Percentiles rank a stretch among this genome's conserved stretches.
phyloP scores from a whole-genome alignment of 257 asterid genomes.

The Leptodermis oblonga region DNA sequence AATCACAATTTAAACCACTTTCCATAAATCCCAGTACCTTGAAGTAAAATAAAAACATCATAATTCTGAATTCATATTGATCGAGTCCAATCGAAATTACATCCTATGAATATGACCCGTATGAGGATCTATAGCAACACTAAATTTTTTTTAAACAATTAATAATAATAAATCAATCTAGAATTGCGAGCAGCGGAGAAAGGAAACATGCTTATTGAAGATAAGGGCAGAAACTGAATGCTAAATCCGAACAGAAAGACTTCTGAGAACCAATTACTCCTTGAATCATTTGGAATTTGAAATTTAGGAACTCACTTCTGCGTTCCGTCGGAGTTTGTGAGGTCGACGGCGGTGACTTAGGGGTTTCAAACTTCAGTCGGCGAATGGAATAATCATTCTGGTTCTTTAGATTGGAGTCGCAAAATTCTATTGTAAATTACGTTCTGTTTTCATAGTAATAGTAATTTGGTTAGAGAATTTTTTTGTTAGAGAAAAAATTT shows the following conservation, averaged over 20 bases:
- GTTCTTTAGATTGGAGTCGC: too few species aligned
- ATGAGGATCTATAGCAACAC: neutral
- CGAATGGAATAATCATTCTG: too few species aligned
- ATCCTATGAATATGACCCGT: neutral
- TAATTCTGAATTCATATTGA: too few species aligned
- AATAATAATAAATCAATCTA: too few species aligned
- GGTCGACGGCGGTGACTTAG: neutral
- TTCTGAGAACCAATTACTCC: neutral
- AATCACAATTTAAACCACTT: neutral
- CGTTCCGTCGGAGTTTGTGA: neutral
- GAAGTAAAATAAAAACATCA: neutral
- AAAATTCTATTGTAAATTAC: too few species aligned
- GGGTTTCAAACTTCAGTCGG: neutral
- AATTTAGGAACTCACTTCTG: neutral
- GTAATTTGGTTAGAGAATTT: too few species aligned
- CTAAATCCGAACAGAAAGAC: neutral
- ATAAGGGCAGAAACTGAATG: neutral
- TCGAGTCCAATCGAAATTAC: neutral
- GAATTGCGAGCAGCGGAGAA: neutral
- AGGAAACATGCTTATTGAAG: too few species aligned
- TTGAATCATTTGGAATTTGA: neutral
- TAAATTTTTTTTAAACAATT: too few species aligned
- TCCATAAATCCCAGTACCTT: neutral
- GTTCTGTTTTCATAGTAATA: too few species aligned
- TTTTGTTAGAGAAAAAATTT: too few species aligned